Conservation (phyloP, 2,329 filamentous ascomycete genomes). For the Teratosphaeriaceae sp. region DNA sequence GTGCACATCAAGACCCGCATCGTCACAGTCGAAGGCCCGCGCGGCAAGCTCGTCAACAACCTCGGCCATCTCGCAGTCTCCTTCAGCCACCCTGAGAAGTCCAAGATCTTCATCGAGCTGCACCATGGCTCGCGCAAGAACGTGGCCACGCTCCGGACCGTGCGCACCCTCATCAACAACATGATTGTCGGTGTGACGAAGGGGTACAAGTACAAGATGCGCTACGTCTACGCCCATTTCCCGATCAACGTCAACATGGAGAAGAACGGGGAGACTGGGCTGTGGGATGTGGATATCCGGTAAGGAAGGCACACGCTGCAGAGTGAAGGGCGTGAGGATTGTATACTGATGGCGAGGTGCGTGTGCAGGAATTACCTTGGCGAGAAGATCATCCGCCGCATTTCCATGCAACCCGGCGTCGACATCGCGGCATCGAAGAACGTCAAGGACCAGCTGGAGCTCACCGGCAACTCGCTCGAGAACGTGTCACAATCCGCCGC, state of each 20-base stretch:
- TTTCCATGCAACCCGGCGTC: conserved; percentile 84
- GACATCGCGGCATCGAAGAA: conserved; percentile 82
- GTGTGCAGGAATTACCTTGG: conserved; percentile 80
- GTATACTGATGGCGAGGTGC: conserved; percentile 5
- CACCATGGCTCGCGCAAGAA: conserved; percentile 98
- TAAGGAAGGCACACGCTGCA: conserved; percentile 35
- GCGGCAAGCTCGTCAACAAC: conserved; percentile 96
- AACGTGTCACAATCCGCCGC: conserved; percentile 95
- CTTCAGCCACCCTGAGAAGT: conserved; percentile 82
- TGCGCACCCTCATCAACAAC: conserved; percentile 98
- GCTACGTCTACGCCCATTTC: conserved; percentile 99
- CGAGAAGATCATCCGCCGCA: conserved; percentile 96
- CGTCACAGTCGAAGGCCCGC: conserved; percentile 94
- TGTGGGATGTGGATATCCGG: conserved; percentile 94
- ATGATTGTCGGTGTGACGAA: conserved; percentile 96
- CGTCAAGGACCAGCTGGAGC: conserved; percentile 96
- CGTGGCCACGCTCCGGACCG: conserved; percentile 94
- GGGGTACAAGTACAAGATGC: conserved; percentile 99
- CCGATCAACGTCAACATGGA: conserved; percentile 99
- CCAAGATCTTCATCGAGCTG: conserved; percentile 91
- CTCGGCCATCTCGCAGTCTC: conserved; percentile 93
- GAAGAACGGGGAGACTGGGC: conserved; percentile 86
- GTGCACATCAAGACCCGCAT: conserved; percentile 93
- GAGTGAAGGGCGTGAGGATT: conserved; percentile 13
- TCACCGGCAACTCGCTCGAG: conserved; percentile 93